Evolutionary conservation across 352 stramenopile genomes (phyloP).

Genomic region (Globisporangium nodosum): DNA sequence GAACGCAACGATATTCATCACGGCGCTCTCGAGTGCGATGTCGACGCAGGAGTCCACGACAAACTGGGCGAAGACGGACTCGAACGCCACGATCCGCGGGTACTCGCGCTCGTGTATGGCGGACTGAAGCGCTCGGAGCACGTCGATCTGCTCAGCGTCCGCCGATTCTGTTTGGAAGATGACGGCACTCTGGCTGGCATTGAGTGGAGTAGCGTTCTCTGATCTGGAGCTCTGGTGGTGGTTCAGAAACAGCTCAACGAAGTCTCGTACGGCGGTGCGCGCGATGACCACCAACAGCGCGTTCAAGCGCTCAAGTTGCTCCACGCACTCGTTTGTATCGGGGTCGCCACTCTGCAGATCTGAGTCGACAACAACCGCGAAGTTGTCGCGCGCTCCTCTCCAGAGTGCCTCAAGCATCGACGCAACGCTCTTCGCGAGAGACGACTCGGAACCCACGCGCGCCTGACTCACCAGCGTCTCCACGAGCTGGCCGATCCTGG

Average conservation of each 20-base stretch:
- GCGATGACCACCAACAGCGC: constrained; percentile 21
- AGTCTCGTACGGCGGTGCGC: constrained; percentile 16
- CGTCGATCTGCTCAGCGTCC: constrained; percentile 16
- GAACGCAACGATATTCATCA: constrained; percentile 38
- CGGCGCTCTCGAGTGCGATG: constrained; percentile 40
- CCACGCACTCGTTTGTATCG: constrained; percentile 5
- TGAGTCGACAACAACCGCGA: neutral
- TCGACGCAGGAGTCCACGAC: constrained; percentile 38
- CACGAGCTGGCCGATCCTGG: constrained; percentile 1
- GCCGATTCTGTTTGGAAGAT: neutral
- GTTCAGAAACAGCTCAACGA: constrained; percentile 1
- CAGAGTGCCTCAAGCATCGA: neutral
- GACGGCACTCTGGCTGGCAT: neutral
- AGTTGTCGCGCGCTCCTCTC: neutral
- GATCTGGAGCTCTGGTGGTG: neutral
- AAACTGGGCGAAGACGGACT: constrained; percentile 42
- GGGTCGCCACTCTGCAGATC: neutral
- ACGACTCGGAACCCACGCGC: constrained; percentile 7
- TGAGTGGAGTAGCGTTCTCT: neutral
- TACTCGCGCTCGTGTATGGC: constrained; percentile 27
- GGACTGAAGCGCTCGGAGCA: constrained; percentile 24
- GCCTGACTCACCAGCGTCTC: constrained; percentile 2
- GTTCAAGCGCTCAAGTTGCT: constrained; percentile 14
- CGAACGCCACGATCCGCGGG: constrained; percentile 28
- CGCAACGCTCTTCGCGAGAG: constrained; percentile 1